Evolutionary conservation across 2,329 filamentous ascomycete species (phyloP), one percentile per base, ranked within the genome.

Genomic region (Diaporthe citrichinensis): DNA sequence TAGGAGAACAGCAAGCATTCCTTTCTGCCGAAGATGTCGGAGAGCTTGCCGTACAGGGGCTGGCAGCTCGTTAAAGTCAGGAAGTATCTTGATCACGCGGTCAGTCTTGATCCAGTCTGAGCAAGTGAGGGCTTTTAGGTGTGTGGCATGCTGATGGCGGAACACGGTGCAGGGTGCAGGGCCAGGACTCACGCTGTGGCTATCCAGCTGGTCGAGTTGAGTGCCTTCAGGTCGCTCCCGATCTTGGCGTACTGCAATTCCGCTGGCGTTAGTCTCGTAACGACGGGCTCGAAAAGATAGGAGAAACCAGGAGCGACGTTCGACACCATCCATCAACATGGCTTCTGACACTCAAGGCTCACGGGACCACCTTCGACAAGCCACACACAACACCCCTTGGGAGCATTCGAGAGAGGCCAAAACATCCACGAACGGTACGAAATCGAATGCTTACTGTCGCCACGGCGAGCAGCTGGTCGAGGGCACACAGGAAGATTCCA

Each of bases 201-300:
- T 75, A 95, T 93, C 94, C 94, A 95, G 71, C 91, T 93, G 5
- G 93, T 95, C 78, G 90, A 90, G 81, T 93, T 94, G 71, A 96
- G 87, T 1, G 94, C 93, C 71, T 94, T 87, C 39, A 96, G 85
- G 77, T 96, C 94, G 74, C 90, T 94, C 15, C 94, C 94, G 79
- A 96, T 96, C 77, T 89, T 91, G 68, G 93, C 93, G 82, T 95
- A 95, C n/a, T 69, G 65, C 15, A 23, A 7, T 28, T 10, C 0
- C 2, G 23, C n/a, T 31, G 7, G 15, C 5, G 23, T 69, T 28
- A 69, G 46, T 8, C 31, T 36, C 8, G 15, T 12, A 12, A 0
- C 46, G 14, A 20, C 8, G 23, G n/a, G 8, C 14, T 15, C 20
- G 7, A 5, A 41, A 2, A 36, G 28, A 41, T 23, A 23, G 49